Conservation (phyloP, 768 basidiomycete species). For the Boletales sp. region DNA sequence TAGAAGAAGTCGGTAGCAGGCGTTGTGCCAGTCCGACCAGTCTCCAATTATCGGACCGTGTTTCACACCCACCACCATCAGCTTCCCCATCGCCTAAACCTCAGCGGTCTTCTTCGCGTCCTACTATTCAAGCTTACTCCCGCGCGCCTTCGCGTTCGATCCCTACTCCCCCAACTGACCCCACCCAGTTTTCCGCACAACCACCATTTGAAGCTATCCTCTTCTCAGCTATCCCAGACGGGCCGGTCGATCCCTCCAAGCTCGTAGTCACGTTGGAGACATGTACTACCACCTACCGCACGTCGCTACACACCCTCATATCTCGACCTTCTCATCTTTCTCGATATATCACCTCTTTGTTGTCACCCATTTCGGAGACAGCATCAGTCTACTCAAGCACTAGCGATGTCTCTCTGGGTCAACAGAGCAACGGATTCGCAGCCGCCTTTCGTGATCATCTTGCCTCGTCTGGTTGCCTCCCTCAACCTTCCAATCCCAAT, state of each 20-base stretch:
- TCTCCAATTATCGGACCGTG: constrained; percentile 22
- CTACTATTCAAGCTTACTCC: constrained; percentile 17
- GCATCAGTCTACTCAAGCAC: constrained; percentile 55
- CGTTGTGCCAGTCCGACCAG: constrained; percentile 17
- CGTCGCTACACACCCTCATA: constrained; percentile 61
- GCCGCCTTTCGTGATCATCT: constrained; percentile 61
- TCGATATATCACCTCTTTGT: constrained; percentile 48
- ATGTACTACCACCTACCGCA: constrained; percentile 59
- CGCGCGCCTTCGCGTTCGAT: constrained; percentile 42
- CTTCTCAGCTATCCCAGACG: constrained; percentile 52
- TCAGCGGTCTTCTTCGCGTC: constrained; percentile 37
- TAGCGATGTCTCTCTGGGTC: constrained; percentile 33
- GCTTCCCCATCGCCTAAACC: constrained; percentile 25
- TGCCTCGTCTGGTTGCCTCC: constrained; percentile 52
- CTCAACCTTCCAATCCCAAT: constrained; percentile 38
- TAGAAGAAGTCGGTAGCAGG: neutral
- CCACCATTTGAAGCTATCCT: constrained; percentile 67
- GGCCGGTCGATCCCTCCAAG: constrained; percentile 51
- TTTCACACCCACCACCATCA: constrained; percentile 32
- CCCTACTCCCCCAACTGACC: constrained; percentile 46
- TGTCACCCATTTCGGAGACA: constrained; percentile 41
- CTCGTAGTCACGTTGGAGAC: constrained; percentile 74
- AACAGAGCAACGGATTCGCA: constrained; percentile 35
- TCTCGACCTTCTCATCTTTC: constrained; percentile 70
- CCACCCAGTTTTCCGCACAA: constrained; percentile 39